Base-by-base conservation (phyloP, 2,329 filamentous ascomycete species). In the Clathrospora elynae region DNA sequence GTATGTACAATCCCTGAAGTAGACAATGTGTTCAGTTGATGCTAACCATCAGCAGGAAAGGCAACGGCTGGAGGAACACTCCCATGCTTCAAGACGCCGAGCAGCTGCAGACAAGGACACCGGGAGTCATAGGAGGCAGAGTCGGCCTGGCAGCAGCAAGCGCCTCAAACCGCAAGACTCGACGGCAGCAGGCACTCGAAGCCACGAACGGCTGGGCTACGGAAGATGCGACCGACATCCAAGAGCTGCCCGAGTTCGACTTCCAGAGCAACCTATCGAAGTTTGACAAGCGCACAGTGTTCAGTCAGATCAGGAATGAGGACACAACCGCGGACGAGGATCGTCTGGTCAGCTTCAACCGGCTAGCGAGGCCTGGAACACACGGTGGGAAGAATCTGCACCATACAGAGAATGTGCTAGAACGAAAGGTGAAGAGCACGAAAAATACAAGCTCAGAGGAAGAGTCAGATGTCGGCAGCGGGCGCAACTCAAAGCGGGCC, bases 171-270 rank as follows among this genome's bases (percentile, higher is more conserved):
- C 71, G 66, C 43, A 73, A 73, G 57, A 67, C 63, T 19, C 74
- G 74, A 41, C 75, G 75, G 18, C 75, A 77, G 52, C 75, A 73
- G 43, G 74, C 72, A 61, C 70, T 70, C 64, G 78, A 82, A 42
- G 75, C 79, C 39, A 71, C 89, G 29, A 95, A 90, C 66, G 92
- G 90, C 3, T 97, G 92, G 91, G 90, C 89, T 3, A 96, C 92
- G 0, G 93, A 96, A 65, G 92, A 97, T 62, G 91, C 92, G 14
- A 96, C 90, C 0, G 93, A 97, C 65, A 88, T 93, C 14, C 88
- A 92, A 71, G 92, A 95, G 65, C 82, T 93, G 77, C 89, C 88
- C 8, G 93, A 97, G 49, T 97, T 97, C 59, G 92, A 97, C 69
- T 97, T 97, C 61, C 85, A 88, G 59, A 85, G 84, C 40, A 90